These are phyloP conservation scores for Backusella mclennaniae DNA, from an alignment of 192 early-diverging fungal species.

Conservation along the genomic window DNA sequence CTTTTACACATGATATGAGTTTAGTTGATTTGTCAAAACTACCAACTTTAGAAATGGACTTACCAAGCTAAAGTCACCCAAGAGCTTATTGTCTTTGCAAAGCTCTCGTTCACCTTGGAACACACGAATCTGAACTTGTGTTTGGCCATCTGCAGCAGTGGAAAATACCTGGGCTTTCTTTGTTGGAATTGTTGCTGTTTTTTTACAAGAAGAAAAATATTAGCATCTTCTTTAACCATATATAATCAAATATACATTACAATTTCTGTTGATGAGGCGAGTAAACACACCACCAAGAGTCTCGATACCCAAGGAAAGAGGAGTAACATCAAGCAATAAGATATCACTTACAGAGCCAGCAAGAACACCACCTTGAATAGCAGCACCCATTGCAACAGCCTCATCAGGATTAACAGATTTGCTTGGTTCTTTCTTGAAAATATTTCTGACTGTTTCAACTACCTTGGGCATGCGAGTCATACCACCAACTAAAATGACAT, in stretches of 20 bases:
- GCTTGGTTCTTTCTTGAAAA: conserved; percentile 91
- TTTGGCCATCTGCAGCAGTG: conserved; percentile 97
- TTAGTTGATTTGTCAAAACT: background rate
- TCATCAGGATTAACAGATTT: conserved; percentile 99
- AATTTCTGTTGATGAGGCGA: conserved; percentile 92
- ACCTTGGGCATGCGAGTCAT: conserved; percentile 99
- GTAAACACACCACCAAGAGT: conserved; percentile 98
- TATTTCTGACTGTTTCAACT: conserved; percentile 82
- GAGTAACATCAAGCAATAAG: conserved; percentile 94
- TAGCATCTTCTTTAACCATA: background rate
- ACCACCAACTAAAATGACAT: conserved; percentile 97
- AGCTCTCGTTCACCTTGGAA: conserved; percentile 99
- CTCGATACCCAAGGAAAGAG: conserved; percentile 97
- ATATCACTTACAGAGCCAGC: conserved; percentile 96
- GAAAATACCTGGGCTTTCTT: conserved; percentile 99
- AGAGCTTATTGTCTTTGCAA: conserved; percentile 94
- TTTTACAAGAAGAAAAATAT: background rate
- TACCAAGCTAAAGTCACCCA: conserved; percentile 95
- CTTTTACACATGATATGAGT: background rate
- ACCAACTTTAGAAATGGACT: conserved; percentile 19
- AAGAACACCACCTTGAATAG: conserved; percentile 97
- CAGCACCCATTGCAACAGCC: conserved; percentile 97
- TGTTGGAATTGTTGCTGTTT: conserved; percentile 91
- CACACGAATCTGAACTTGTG: conserved; percentile 95
- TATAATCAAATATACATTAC: background rate